These are phyloP conservation scores for Cladophialophora yegresii DNA, from an alignment of 2,329 filamentous ascomycete species.

Conservation along the genomic window DNA sequence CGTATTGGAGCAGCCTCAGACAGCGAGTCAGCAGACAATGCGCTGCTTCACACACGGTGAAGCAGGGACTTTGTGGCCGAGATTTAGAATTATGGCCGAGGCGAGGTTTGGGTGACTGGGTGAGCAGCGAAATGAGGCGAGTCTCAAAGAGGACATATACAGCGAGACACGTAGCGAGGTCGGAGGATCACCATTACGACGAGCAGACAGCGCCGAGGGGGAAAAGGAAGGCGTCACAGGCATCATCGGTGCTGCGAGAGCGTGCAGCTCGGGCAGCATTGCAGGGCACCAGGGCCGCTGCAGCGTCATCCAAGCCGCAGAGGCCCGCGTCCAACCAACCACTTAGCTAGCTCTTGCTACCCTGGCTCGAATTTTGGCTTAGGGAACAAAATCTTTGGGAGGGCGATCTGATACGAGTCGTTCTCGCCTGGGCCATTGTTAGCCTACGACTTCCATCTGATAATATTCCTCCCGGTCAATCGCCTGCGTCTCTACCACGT, in stretches of 20 bases:
- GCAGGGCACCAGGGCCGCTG: slow-evolving; percentile 6
- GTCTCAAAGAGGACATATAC: not conserved
- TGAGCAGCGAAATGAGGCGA: slow-evolving; percentile 1
- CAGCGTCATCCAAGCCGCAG: slow-evolving; percentile 19
- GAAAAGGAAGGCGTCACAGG: slow-evolving; percentile 1
- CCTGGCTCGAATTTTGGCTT: not conserved
- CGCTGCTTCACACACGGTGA: not conserved
- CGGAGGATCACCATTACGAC: not conserved
- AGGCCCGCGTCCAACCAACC: slow-evolving; percentile 7
- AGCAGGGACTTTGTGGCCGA: not conserved
- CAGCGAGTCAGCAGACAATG: not conserved
- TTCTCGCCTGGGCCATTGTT: slow-evolving; percentile 21
- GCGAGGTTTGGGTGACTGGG: not conserved
- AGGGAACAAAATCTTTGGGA: slow-evolving; percentile 27
- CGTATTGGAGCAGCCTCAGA: not conserved
- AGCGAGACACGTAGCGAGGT: slow-evolving; percentile 3
- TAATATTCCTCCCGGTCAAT: slow-evolving; percentile 13
- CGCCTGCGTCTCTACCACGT: slow-evolving; percentile 2
- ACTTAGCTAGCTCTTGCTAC: slow-evolving; percentile 12
- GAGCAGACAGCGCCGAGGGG: not conserved
- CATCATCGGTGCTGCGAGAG: not conserved
- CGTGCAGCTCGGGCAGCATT: not conserved
- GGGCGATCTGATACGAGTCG: slow-evolving; percentile 20
- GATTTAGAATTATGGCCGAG: slow-evolving; percentile 5
- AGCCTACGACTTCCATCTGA: slow-evolving; percentile 17